Conservation (phyloP, 345 rosid species). For the Lepidium didymum region DNA sequence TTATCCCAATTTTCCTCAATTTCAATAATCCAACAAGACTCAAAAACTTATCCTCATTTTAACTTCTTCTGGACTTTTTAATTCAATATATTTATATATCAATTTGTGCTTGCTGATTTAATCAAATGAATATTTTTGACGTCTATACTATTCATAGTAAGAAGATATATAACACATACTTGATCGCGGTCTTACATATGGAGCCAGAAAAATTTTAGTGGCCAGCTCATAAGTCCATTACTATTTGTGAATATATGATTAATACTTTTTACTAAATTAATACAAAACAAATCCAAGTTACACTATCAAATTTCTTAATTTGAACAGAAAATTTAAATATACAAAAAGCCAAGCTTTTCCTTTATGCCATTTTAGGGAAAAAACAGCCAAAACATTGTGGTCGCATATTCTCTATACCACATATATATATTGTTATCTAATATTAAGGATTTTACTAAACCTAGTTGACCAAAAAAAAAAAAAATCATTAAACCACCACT, state of each 20-base stretch:
- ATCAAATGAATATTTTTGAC: not conserved
- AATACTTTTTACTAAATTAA: not conserved
- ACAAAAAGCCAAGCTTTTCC: not conserved
- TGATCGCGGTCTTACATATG: not conserved
- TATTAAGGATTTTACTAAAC: too few relatives aligned
- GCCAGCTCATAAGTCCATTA: not conserved
- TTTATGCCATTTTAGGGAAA: not conserved
- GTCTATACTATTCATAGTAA: not conserved
- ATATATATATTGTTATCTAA: too few relatives aligned
- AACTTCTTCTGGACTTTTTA: not conserved
- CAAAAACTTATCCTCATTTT: not conserved
- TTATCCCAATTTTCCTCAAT: not conserved
- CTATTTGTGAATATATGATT: not conserved
- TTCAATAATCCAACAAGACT: not conserved
- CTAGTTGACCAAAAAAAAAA: too few relatives aligned
- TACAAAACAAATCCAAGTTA: not conserved
- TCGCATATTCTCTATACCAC: too few relatives aligned
- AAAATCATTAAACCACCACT: too few relatives aligned
- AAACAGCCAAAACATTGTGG: not conserved
- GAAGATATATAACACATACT: not conserved
- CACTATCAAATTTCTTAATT: not conserved
- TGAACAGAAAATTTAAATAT: not conserved
- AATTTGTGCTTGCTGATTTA: conserved; percentile 6
- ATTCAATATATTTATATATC: not conserved
- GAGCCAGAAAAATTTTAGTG: not conserved